These are phyloP conservation scores for Scedosporium minutisporum DNA, from an alignment of 2,329 filamentous ascomycete genomes.

Conservation along the genomic window DNA sequence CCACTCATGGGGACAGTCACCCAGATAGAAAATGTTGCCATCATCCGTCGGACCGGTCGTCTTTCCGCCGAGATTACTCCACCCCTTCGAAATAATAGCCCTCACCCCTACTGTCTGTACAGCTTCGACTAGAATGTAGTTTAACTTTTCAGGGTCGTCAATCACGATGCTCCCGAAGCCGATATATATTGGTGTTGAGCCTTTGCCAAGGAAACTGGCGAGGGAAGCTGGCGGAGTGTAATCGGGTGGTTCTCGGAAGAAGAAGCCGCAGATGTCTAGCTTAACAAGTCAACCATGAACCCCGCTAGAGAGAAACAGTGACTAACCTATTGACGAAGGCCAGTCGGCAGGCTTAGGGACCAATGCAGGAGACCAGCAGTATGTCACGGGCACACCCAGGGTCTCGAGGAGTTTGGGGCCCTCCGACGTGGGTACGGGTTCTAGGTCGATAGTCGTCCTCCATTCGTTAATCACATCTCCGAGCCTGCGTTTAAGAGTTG, in stretches of 20 bases:
- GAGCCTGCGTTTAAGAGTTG: constrained; percentile 23
- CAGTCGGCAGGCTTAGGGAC: constrained; percentile 60
- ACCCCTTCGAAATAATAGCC: constrained; percentile 65
- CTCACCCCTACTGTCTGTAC: constrained; percentile 56
- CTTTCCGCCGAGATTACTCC: constrained; percentile 57
- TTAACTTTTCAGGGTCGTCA: constrained; percentile 60
- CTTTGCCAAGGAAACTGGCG: constrained; percentile 43
- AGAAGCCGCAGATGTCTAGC: constrained; percentile 50
- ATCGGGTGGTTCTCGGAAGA: constrained; percentile 46
- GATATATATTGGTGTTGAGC: constrained; percentile 59
- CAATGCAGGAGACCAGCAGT: constrained; percentile 59
- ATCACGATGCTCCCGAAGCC: constrained; percentile 71
- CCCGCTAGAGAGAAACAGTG: background rate
- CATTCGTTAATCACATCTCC: constrained; percentile 72
- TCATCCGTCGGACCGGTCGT: constrained; percentile 15
- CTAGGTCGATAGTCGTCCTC: constrained; percentile 57
- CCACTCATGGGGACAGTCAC: constrained; percentile 70
- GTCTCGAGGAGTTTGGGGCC: constrained; percentile 64
- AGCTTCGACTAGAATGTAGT: constrained; percentile 61
- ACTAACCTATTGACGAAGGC: constrained; percentile 53
- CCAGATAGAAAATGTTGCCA: constrained; percentile 59
- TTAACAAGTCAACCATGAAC: background rate
- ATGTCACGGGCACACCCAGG: constrained; percentile 66
- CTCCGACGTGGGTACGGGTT: constrained; percentile 68
- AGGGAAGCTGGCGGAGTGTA: constrained; percentile 47